phyloP scores from a whole-genome alignment of 2,329 filamentous ascomycete genomes.

The Stachybotrys elegans region DNA sequence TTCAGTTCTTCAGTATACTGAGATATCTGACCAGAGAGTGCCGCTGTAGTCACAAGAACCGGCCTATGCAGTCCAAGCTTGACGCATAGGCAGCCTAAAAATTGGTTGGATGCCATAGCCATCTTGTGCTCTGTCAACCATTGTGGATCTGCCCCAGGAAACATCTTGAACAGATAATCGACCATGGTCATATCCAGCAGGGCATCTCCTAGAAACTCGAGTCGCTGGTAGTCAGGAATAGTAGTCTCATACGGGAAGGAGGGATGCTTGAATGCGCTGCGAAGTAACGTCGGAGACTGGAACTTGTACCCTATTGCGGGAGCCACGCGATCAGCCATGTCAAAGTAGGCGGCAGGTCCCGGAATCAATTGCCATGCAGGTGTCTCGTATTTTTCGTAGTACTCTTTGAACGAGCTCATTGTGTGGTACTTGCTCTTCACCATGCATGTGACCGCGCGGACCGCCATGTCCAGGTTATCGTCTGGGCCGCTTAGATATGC shows the following conservation, averaged over 20 bases:
- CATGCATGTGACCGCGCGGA: constrained; percentile 61
- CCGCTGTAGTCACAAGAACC: constrained; percentile 50
- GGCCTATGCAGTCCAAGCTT: constrained; percentile 72
- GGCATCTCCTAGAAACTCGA: constrained; percentile 89
- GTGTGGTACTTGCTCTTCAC: constrained; percentile 65
- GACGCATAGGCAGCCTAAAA: constrained; percentile 77
- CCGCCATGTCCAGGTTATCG: constrained; percentile 49
- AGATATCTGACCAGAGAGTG: constrained; percentile 36
- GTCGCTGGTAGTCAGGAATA: constrained; percentile 83
- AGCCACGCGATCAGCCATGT: constrained; percentile 62
- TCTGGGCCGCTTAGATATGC: constrained; percentile 53
- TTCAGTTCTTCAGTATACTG: constrained; percentile 55
- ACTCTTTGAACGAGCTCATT: constrained; percentile 67
- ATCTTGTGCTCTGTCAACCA: constrained; percentile 99
- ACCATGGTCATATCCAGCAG: constrained; percentile 83
- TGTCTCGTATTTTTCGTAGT: constrained; percentile 61
- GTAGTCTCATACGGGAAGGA: constrained; percentile 73
- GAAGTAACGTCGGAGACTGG: constrained; percentile 66
- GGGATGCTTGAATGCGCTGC: constrained; percentile 83
- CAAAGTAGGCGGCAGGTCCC: constrained; percentile 60
- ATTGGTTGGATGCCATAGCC: constrained; percentile 98
- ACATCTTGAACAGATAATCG: constrained; percentile 72
- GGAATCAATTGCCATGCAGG: constrained; percentile 65
- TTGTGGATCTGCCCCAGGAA: constrained; percentile 79
- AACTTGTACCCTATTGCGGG: constrained; percentile 59